Conservation (phyloP, 108 stramenopile species). For the Cylindrotheca fusiformis region DNA sequence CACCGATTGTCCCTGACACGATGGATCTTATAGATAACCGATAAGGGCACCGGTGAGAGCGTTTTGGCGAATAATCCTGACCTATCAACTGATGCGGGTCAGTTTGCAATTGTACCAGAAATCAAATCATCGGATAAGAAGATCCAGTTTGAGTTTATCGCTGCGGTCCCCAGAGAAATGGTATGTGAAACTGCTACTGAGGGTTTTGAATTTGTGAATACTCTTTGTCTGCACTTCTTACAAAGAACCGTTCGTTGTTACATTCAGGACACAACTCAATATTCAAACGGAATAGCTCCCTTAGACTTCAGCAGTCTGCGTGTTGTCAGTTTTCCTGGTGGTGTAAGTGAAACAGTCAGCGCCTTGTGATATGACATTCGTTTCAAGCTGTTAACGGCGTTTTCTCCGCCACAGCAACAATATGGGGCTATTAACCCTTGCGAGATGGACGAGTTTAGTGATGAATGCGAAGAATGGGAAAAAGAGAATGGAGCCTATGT, state of each 20-base stretch:
- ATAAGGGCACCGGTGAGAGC: slow-evolving; percentile 67
- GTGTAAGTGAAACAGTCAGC: slow-evolving; percentile 12
- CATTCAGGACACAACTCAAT: slow-evolving; percentile 5
- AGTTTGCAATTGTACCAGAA: slow-evolving; percentile 81
- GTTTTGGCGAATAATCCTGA: slow-evolving; percentile 95
- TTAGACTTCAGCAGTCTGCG: slow-evolving; percentile 64
- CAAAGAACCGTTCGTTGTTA: not conserved
- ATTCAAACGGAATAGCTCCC: slow-evolving; percentile 68
- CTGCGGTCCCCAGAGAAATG: slow-evolving; percentile 82
- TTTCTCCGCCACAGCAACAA: slow-evolving; percentile 44
- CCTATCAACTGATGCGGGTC: slow-evolving; percentile 86
- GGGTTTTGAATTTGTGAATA: not conserved
- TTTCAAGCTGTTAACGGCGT: not conserved
- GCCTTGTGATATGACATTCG: not conserved
- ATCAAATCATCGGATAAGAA: slow-evolving; percentile 65
- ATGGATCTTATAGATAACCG: slow-evolving; percentile 32
- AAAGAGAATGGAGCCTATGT: slow-evolving; percentile 74
- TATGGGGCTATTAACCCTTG: slow-evolving; percentile 93
- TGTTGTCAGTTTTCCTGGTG: slow-evolving; percentile 85
- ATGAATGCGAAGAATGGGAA: slow-evolving; percentile 87
- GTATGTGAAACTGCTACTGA: slow-evolving; percentile 18
- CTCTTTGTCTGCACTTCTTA: not conserved
- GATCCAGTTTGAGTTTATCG: slow-evolving; percentile 82
- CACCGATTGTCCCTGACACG: no score
- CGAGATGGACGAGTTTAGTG: slow-evolving; percentile 94